Conservation (phyloP, 164 flowering plant species). For the Nymphaea thermarum region DNA sequence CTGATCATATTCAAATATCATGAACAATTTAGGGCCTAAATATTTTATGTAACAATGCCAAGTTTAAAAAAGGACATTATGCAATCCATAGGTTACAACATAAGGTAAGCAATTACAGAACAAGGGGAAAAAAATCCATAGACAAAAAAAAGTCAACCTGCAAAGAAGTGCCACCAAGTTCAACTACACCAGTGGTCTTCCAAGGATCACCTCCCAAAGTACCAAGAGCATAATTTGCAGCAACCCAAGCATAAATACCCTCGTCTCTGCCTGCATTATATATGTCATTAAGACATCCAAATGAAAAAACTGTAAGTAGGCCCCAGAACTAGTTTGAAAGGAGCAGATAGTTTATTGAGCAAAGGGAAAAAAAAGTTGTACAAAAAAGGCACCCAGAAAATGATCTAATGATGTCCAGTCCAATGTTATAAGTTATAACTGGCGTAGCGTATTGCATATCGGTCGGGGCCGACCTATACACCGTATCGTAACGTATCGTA, state of each 20-base stretch:
- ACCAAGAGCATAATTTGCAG: constrained; percentile 48
- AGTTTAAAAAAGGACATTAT: too few species aligned
- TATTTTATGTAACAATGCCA: too few species aligned
- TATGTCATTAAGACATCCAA: not conserved
- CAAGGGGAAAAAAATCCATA: not conserved
- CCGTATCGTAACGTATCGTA: too few species aligned
- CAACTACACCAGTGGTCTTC: constrained; percentile 38
- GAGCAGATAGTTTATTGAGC: not conserved
- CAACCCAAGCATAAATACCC: constrained; percentile 51
- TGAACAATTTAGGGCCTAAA: too few species aligned
- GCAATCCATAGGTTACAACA: not conserved
- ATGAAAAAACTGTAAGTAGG: not conserved
- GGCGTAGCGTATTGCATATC: too few species aligned
- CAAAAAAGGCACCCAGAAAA: not conserved
- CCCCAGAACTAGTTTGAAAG: not conserved
- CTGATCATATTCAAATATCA: too few species aligned
- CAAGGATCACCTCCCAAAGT: constrained; percentile 37
- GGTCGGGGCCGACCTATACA: too few species aligned
- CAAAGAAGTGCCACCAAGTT: constrained; percentile 40
- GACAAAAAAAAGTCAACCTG: constrained; percentile 29
- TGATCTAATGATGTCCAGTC: not conserved
- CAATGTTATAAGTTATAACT: too few species aligned
- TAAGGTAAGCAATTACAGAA: not conserved
- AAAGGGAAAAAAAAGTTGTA: not conserved
- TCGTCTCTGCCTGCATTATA: constrained; percentile 28